phyloP scores from a whole-genome alignment of 495 filamentous ascomycete species.

The Delitschia confertaspora region DNA sequence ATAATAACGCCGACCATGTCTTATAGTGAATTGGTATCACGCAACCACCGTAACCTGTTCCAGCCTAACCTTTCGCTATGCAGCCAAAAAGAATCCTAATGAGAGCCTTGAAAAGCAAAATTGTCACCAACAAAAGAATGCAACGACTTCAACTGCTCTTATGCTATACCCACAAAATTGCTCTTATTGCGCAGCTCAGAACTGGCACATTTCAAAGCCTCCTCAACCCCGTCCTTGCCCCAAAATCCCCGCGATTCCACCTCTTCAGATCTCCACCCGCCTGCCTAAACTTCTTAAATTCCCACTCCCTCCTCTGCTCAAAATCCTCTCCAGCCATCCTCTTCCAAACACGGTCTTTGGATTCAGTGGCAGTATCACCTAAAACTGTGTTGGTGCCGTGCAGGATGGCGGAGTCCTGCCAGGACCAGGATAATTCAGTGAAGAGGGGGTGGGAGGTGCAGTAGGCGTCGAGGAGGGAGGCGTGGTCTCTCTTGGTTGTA shows the following conservation, averaged over 20 bases:
- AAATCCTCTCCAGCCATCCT: slow-evolving; percentile 15
- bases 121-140: too few relatives aligned
- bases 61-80: too few relatives aligned
- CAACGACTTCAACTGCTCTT: too few relatives aligned
- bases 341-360: too few relatives aligned
- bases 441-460: slow-evolving; percentile 2
- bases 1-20: too few relatives aligned
- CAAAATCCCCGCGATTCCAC: slow-evolving; percentile 34
- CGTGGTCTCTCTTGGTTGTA: too few relatives aligned
- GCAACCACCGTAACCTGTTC: too few relatives aligned
- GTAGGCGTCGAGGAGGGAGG: not conserved
- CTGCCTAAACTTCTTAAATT: slow-evolving; percentile 29
- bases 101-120: too few relatives aligned
- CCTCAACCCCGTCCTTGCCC: slow-evolving; percentile 18
- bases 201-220: slow-evolving; percentile 21
- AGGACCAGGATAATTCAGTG: slow-evolving; percentile 22
- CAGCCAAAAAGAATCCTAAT: too few relatives aligned
- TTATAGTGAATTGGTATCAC: too few relatives aligned
- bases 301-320: slow-evolving; percentile 17
- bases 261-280: slow-evolving; percentile 27
- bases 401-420: slow-evolving; percentile 23
- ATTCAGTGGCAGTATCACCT: slow-evolving; percentile 3
- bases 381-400: slow-evolving; percentile 11
- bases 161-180: not conserved
- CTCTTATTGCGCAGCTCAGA: not conserved